Conservation (phyloP, 2,329 filamentous ascomycete genomes). For the Pseudogymnoascus sp. region DNA sequence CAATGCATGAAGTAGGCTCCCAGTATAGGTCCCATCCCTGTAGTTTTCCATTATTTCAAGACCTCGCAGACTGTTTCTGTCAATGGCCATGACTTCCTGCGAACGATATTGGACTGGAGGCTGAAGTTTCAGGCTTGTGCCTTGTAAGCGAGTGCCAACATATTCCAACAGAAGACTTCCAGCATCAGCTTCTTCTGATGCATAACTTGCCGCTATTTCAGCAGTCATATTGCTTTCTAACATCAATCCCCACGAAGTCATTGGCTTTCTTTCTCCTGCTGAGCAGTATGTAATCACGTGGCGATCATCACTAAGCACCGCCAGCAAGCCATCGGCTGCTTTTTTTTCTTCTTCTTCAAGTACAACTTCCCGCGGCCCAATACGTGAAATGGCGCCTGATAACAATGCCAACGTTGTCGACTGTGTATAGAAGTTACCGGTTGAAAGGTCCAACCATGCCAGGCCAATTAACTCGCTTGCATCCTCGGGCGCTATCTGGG, state of each 20-base stretch:
- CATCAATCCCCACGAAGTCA: slow-evolving; percentile 60
- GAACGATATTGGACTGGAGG: slow-evolving; percentile 68
- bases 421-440: slow-evolving; percentile 88
- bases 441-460: slow-evolving; percentile 92
- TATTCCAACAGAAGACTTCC: slow-evolving; percentile 80
- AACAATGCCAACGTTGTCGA: slow-evolving; percentile 61
- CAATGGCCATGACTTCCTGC: slow-evolving; percentile 78
- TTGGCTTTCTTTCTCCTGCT: slow-evolving; percentile 31
- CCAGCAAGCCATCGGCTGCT: slow-evolving; percentile 54
- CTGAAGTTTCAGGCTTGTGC: slow-evolving; percentile 72
- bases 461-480: slow-evolving; percentile 53
- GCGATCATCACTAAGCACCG: slow-evolving; percentile 65
- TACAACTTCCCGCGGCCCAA: slow-evolving; percentile 78
- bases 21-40: slow-evolving; percentile 67
- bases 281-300: slow-evolving; percentile 68
- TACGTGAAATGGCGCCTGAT: slow-evolving; percentile 72
- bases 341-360: slow-evolving; percentile 57
- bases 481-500: not conserved
- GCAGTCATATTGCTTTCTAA: slow-evolving; percentile 63
- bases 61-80: slow-evolving; percentile 82
- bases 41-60: slow-evolving; percentile 85
- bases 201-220: slow-evolving; percentile 50
- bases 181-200: slow-evolving; percentile 61
- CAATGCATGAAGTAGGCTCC: slow-evolving; percentile 84
- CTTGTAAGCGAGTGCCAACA: slow-evolving; percentile 69